phyloP scores from a whole-genome alignment of 495 filamentous ascomycete species.

The Elasticomyces elasticus region DNA sequence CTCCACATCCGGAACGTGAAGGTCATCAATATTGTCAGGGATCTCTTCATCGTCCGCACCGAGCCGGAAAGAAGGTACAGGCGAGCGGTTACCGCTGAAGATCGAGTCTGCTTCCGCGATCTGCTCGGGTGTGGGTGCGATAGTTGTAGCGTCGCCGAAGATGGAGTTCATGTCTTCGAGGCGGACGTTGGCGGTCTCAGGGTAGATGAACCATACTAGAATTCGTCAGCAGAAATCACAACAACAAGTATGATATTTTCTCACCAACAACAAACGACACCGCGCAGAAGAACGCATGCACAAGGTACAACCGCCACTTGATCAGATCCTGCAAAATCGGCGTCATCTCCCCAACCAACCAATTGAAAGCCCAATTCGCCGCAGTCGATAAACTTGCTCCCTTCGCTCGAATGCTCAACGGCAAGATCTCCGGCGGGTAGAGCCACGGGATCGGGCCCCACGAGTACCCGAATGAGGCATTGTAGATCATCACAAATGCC shows the following conservation, averaged over 20 bases:
- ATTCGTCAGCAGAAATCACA: slow-evolving; percentile 20
- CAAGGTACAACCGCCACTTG: slow-evolving; percentile 81
- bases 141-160: slow-evolving; percentile 79
- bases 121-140: slow-evolving; percentile 60
- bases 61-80: slow-evolving; percentile 68
- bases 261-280: slow-evolving; percentile 92
- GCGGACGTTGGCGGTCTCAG: slow-evolving; percentile 87
- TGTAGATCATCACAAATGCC: slow-evolving; percentile 94
- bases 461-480: slow-evolving; percentile 95
- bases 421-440: slow-evolving; percentile 94
- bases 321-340: slow-evolving; percentile 85
- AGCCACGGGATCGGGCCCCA: slow-evolving; percentile 99
- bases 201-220: slow-evolving; percentile 90
- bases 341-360: slow-evolving; percentile 89
- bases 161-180: slow-evolving; percentile 91
- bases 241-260: slow-evolving; percentile 25
- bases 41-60: slow-evolving; percentile 50
- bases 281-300: slow-evolving; percentile 96
- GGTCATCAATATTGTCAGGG: slow-evolving; percentile 58
- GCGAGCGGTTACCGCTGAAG: slow-evolving; percentile 56
- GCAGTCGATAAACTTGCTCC: slow-evolving; percentile 94
- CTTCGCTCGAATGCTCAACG: slow-evolving; percentile 93
- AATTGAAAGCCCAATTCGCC: slow-evolving; percentile 97
- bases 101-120: slow-evolving; percentile 66
- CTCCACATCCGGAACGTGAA: slow-evolving; percentile 52